A percentile compares a stretch with the other conserved stretches of the same genome.
Conservation (phyloP, 768 basidiomycete genomes). For the Phlebiopsis flavidoalba region DNA sequence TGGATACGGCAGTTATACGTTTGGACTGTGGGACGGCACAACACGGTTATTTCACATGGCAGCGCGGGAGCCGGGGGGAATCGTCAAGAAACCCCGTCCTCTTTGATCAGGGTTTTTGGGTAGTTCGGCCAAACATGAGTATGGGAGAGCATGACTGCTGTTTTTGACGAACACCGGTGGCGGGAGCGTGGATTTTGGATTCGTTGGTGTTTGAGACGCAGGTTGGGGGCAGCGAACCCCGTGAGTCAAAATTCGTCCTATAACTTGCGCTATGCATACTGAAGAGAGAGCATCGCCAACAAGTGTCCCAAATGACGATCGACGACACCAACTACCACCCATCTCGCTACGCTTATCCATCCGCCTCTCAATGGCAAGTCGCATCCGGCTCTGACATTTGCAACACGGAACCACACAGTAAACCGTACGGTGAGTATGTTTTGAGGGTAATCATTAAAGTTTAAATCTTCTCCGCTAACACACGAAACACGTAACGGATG, state of each 20-base stretch:
- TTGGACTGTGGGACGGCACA: constrained; percentile 41
- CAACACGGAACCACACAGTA: constrained; percentile 42
- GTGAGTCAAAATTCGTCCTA: constrained; percentile 28
- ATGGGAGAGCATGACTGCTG: constrained; percentile 44
- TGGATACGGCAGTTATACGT: constrained; percentile 43
- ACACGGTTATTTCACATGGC: constrained; percentile 28
- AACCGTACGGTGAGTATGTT: constrained; percentile 10
- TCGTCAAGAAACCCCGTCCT: constrained; percentile 20
- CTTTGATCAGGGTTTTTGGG: constrained; percentile 39
- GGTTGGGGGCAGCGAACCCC: constrained; percentile 31
- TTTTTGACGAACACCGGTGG: constrained; percentile 41
- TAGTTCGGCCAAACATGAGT: constrained; percentile 33
- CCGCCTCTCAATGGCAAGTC: constrained; percentile 31
- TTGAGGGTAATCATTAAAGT: not conserved
- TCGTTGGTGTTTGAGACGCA: constrained; percentile 37
- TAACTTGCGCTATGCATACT: not conserved
- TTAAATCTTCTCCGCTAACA: constrained; percentile 25
- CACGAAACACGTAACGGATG: no score
- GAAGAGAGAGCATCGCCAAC: constrained; percentile 1
- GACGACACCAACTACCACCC: constrained; percentile 38
- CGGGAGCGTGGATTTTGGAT: constrained; percentile 45
- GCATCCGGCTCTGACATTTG: constrained; percentile 26
- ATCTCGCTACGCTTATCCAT: constrained; percentile 36
- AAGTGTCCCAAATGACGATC: constrained; percentile 20
- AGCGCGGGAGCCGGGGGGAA: no score